These are phyloP conservation scores for Phytophthora constricta DNA, from an alignment of 352 stramenopile genomes.

Conservation along the genomic window DNA sequence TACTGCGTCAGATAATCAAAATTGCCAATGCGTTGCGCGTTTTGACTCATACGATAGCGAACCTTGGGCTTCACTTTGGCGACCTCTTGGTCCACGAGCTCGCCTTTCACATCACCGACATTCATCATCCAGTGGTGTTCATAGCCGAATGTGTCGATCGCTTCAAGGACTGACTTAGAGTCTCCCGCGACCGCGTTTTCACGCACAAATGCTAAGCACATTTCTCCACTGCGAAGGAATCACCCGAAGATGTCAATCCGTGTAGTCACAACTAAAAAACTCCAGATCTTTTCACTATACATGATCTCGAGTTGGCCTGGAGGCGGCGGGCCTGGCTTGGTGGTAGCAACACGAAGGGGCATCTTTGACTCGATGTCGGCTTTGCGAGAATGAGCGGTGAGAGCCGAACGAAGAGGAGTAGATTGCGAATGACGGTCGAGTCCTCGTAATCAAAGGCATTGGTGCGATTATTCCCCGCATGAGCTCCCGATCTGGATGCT, in stretches of 20 bases:
- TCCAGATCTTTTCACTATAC: not conserved
- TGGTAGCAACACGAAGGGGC: conserved; percentile 29
- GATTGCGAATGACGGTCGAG: not conserved
- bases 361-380: too few species aligned
- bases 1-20: not conserved
- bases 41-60: not conserved
- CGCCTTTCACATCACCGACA: conserved; percentile 50
- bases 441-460: not conserved
- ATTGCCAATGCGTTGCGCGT: too few species aligned
- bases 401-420: not conserved
- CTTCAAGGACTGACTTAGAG: conserved; percentile 39
- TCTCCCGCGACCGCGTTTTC: conserved; percentile 38
- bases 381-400: too few species aligned
- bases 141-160: conserved; percentile 48
- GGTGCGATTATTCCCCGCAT: not conserved
- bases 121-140: conserved; percentile 53
- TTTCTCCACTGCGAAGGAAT: conserved; percentile 12
- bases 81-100: conserved; percentile 48
- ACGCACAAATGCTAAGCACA: conserved; percentile 39
- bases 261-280: not conserved
- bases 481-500: too few species aligned
- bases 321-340: conserved; percentile 23
- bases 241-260: too few species aligned
- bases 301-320: conserved; percentile 26
- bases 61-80: conserved; percentile 39